These are phyloP conservation scores for Phytopythium montanum DNA, from an alignment of 352 stramenopile genomes.

Conservation along the genomic window DNA sequence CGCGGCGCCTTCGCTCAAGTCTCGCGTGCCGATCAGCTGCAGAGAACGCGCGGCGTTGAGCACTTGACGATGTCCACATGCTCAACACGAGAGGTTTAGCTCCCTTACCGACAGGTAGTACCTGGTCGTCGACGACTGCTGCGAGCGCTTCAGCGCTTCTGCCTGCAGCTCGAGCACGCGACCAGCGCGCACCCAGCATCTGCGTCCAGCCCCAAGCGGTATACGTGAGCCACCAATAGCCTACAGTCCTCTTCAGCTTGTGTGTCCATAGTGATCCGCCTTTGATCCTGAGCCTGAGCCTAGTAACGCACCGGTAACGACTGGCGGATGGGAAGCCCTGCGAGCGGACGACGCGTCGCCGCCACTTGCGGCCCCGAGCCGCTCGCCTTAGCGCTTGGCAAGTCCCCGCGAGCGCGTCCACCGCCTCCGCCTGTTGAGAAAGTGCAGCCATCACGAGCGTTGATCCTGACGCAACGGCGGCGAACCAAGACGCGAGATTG, in stretches of 20 bases:
- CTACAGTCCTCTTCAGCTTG: background rate
- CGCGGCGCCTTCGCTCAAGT: conserved; percentile 24
- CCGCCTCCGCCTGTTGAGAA: conserved; percentile 23
- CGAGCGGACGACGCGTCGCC: conserved; percentile 15
- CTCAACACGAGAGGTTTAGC: too few relatives aligned
- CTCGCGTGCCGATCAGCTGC: conserved; percentile 40
- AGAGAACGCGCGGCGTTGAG: background rate
- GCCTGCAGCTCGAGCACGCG: conserved; percentile 13
- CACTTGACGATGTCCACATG: background rate
- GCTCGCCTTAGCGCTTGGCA: conserved; percentile 15
- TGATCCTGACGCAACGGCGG: background rate
- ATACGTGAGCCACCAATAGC: background rate
- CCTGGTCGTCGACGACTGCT: background rate
- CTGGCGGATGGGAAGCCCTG: conserved; percentile 19
- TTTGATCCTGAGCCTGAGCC: background rate
- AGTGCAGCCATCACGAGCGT: background rate
- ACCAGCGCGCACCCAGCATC: conserved; percentile 35
- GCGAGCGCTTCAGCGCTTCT: background rate
- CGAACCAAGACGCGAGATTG: background rate
- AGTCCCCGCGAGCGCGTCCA: conserved; percentile 26
- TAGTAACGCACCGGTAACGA: conserved; percentile 25
- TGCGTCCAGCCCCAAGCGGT: conserved; percentile 9
- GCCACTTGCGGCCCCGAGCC: conserved; percentile 27
- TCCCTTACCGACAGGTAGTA: conserved; percentile 5
- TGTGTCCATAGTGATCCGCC: background rate